Evolutionary conservation across 225 moss, liverwort and hornwort species (phyloP), one percentile per base, ranked within the genome.

Genomic region (Climacium dendroides): DNA sequence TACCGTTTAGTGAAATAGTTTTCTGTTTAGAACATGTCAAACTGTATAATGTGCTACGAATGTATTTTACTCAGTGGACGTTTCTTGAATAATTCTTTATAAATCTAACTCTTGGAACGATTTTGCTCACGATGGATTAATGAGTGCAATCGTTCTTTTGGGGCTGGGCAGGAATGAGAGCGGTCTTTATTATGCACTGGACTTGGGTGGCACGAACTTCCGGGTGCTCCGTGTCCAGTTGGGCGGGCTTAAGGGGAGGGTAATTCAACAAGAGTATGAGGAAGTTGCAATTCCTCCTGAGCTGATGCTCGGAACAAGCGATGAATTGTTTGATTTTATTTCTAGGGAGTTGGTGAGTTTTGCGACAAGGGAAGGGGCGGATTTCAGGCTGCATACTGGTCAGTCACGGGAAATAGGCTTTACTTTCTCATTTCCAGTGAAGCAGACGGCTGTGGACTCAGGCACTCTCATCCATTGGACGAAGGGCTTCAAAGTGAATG

Each of bases 151-250:
- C 54, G 50, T 60, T 87, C 73, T 60, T 48, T 73, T 29, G 67
- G 81, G 53, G 9, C 22, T 86, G 86, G 69, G 76, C 89, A 94
- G 92, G 85, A 69, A 91, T 62, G 96, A 97, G 90, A 88, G 20
- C 63, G 97, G 96, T 26, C 92, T 94, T 60, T 97, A 88, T 74
- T 97, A 96, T 86, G 97, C 95, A 28, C 88, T 96, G 89, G 96
- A 97, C 89, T 91, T 97, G 79, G 95, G 97, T 54, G 97, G 96
- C 34, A 97, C 96, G 59, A 97, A 97, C 85, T 97, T 97, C 74
- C 96, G 97, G 63, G 96, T 97, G 32, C 93, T 97, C 35, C 97
- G 93, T 34, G 96, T 94, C 37, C 82, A 95, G 81, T 90, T 97
- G 59, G 96, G 94, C 70, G 95, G 96, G 62, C 85, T 82, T 24